Evolutionary conservation across 345 rosid genomes (phyloP), one percentile per base, ranked within the genome.

Genomic region (Arabis hirsuta): DNA sequence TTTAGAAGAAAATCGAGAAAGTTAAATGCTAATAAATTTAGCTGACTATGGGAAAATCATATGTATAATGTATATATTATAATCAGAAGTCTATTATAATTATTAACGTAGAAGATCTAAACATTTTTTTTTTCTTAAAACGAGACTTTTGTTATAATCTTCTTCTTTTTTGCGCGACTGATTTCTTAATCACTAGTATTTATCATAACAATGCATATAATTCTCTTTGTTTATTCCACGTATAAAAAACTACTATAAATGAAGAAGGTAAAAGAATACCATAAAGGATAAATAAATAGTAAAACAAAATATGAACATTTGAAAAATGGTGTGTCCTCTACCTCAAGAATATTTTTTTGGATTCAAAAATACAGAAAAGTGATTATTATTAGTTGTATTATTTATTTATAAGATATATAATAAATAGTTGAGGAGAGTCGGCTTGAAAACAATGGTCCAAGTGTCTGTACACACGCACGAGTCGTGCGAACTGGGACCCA

Each of bases 1-100:
- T 53, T 27, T 59, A 47, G 27, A 44, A 50, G 32, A 29, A 24
- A 47, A 22, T 59, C 5, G 42, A 16, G 12, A 41, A 34, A n/a
- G 41, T 52, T 38, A 24, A 73, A 58, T 34, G 38, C 10, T 20
- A 22, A 41, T 61, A 77, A 42, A 10, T 59, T 29, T 42, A 65
- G 50, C 81, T 80, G 73, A 79, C 86, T 34, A 47, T 67, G 71
- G 53, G 2, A 51, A 22, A 55, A 60, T 67, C 7, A 32, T 74
- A 65, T 73, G 46, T 22, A 60, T 67, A 14, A 32, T 74, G 77
- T 73, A 55, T 3, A 39, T 57, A 46, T 22, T 46, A 29, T 14
- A 7, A 51, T 50, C 1, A 34, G 52, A 9, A 34, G 9, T 6
- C 1, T 62, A 44, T 34, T 14, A 54, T 54, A 22, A 62, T 32